Conservation (phyloP, 1,284 basidiomycete genomes). For the Heterobasidion irregulare region DNA sequence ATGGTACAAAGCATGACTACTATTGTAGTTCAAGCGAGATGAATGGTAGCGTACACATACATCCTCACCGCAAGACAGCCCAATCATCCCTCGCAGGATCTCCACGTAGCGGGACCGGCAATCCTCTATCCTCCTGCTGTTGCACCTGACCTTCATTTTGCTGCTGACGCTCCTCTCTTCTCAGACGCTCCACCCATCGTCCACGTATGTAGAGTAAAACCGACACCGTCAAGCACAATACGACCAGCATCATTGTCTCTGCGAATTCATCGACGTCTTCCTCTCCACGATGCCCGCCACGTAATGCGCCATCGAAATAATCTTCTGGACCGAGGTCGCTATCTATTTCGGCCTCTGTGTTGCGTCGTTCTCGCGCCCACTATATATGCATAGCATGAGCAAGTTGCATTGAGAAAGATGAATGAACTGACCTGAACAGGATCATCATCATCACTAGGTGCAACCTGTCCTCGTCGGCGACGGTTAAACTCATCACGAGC, state of each 20-base stretch:
- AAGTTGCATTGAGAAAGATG: background rate
- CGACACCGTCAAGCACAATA: conserved; percentile 58
- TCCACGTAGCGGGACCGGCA: conserved; percentile 49
- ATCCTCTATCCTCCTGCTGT: conserved; percentile 25
- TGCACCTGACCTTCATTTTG: conserved; percentile 24
- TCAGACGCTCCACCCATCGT: conserved; percentile 59
- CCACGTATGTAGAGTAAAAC: conserved; percentile 64
- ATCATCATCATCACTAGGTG: conserved; percentile 50
- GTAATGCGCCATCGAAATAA: conserved; percentile 63
- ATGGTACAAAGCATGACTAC: no score
- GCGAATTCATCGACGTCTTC: conserved; percentile 42
- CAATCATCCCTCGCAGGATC: conserved; percentile 61
- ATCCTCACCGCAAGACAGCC: conserved; percentile 46
- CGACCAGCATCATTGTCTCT: conserved; percentile 65
- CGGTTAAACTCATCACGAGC: conserved; percentile 66
- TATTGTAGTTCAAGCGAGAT: no score
- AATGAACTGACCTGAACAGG: conserved; percentile 47
- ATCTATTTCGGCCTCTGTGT: conserved; percentile 64
- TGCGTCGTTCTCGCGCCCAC: conserved; percentile 71
- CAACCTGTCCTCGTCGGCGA: conserved; percentile 35
- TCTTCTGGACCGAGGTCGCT: conserved; percentile 73
- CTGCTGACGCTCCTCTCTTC: conserved; percentile 38
- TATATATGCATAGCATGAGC: conserved; percentile 15
- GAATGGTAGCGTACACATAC: background rate
- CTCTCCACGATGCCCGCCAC: conserved; percentile 51